Base-by-base conservation (phyloP, 164 flowering plant species). In the Stephania cephalantha region DNA sequence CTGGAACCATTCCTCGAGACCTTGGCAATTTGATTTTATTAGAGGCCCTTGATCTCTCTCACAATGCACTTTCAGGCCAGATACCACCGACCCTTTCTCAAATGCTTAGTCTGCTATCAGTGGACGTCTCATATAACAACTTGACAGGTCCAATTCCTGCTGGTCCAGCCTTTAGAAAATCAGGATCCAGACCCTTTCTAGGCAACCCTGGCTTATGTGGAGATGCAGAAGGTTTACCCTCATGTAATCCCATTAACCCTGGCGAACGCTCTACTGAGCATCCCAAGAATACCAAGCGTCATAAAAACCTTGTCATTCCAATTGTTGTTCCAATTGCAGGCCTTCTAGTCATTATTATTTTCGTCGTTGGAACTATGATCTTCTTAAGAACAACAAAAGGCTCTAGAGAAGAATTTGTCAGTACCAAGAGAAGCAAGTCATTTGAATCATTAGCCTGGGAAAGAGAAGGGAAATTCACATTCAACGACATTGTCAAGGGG, bases 71-170 rank as follows among this genome's bases (percentile, higher is more conserved):
- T 44, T 79, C 88, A 0, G 94, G 91, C 2, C 25, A 22, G 42
- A 87, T 90, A 58, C 90, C 90, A 6, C 20, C 82, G 8, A 2
- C 78, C 17, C 70, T 84, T 7, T 70, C 79, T n/a, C 50, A 29
- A 44, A 79, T 84, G 83, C 9, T 52, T 12, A 83, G 85, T 73
- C 73, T 87, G 0, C 12, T n/a, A 31, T 48, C 77, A 2, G 46
- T 86, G 13, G 88, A 87, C 78, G 77, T 90, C 73, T 89, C 95
- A 4, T 80, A 81, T 81, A 90, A 89, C 75, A 64, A 83, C 44
- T 70, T 89, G 74, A 70, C 74, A 0, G 93, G 91, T 65, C 82
- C 82, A 1, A 70, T 89, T 9, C 92, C 92, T 52, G 68, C 18
- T 20, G 69, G 65, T 22, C 20, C 18, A 11, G 11, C 66, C 31